Conservation (phyloP, 805 yeast genomes). For the Metschnikowia lachancei region DNA sequence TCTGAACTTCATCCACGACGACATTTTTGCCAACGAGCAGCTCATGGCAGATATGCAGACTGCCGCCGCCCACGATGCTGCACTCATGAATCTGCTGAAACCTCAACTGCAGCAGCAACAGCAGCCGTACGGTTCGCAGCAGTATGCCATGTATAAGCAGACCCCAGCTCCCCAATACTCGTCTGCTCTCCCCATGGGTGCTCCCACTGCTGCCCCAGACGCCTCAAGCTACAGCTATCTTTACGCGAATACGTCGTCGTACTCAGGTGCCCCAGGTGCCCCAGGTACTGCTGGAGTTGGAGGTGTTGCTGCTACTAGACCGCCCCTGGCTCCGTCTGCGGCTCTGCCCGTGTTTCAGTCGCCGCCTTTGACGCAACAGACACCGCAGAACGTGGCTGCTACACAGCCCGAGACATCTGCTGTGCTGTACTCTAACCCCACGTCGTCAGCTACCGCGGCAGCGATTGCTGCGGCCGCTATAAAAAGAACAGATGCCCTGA, state of each 20-base stretch:
- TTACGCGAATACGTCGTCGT: constrained; percentile 5
- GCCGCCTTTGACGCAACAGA: constrained; percentile 9
- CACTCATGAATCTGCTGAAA: constrained; percentile 11
- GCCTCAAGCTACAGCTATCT: constrained; percentile 11
- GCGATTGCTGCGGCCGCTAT: constrained; percentile 21
- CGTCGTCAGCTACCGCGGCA: constrained; percentile 17
- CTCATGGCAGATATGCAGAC: constrained; percentile 19
- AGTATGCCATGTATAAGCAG: constrained; percentile 16
- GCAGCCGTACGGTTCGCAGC: constrained; percentile 17
- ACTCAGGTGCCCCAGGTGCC: not conserved
- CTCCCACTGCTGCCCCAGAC: not conserved
- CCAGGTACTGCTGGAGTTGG: not conserved
- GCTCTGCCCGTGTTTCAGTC: constrained; percentile 13
- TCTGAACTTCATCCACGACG: constrained; percentile 34
- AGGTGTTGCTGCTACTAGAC: not conserved
- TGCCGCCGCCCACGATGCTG: constrained; percentile 12
- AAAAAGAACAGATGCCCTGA: constrained; percentile 14
- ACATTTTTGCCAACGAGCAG: constrained; percentile 25
- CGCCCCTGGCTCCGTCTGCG: constrained; percentile 8
- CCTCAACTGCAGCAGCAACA: constrained; percentile 3
- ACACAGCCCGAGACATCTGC: no score
- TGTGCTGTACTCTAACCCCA: constrained; percentile 2
- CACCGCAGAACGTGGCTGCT: not conserved
- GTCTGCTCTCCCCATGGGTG: not conserved
- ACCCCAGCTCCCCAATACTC: constrained; percentile 1